These are phyloP conservation scores for Aspergillus sojae DNA, from an alignment of 2,329 filamentous ascomycete genomes.

Conservation along the genomic window DNA sequence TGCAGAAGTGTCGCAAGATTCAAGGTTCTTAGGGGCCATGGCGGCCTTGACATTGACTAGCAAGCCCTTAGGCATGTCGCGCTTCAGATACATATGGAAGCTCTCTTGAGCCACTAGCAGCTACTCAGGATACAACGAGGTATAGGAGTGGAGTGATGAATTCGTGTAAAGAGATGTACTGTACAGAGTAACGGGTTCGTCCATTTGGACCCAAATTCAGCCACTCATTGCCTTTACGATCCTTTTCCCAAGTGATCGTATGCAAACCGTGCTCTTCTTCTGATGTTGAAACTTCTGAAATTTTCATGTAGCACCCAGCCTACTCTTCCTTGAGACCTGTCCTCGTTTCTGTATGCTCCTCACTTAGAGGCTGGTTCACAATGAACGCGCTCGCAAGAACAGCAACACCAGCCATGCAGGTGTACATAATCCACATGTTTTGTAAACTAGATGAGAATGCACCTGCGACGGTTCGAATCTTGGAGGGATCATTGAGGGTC, in stretches of 20 bases:
- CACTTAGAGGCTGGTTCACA: conserved; percentile 41
- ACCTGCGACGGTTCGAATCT: conserved; percentile 42
- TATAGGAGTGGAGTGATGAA: neutral
- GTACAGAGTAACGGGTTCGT: neutral
- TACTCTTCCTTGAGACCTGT: conserved; percentile 40
- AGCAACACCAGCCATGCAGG: conserved; percentile 43
- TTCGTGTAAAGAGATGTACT: neutral
- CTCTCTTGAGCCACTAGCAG: neutral
- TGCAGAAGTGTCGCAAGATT: neutral
- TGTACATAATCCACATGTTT: conserved; percentile 55
- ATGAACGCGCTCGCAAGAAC: conserved; percentile 50
- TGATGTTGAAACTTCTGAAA: neutral
- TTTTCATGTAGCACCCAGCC: neutral
- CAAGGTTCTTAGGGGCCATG: no score
- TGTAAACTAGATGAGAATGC: conserved; percentile 52
- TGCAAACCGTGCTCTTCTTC: no score
- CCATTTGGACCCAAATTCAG: neutral
- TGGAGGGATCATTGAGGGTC: conserved; percentile 37
- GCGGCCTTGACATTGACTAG: neutral
- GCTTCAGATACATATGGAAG: neutral
- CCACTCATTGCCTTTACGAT: neutral
- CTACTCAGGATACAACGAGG: no score
- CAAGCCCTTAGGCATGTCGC: neutral
- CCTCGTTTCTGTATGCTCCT: conserved; percentile 54
- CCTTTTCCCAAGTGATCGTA: neutral